These are phyloP conservation scores for Phytophthora sansomeana DNA, from an alignment of 352 stramenopile species.

Conservation along the genomic window DNA sequence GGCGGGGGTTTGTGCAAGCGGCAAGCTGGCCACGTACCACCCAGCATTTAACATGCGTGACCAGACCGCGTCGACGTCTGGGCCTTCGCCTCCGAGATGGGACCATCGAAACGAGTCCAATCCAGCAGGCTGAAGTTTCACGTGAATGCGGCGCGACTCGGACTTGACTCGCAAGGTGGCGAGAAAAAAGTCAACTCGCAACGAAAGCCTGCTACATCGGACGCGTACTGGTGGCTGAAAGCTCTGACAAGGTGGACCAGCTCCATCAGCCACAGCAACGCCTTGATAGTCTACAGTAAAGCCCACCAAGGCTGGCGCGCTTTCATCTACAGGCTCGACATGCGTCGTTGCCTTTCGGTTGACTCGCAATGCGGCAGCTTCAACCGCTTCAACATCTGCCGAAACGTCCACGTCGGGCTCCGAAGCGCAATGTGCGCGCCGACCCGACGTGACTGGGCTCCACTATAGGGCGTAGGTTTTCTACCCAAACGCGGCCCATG, in stretches of 20 bases:
- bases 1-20: neutral
- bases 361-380: neutral
- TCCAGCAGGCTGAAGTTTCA: neutral
- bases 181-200: neutral
- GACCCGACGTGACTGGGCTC: slow-evolving; percentile 24
- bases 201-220: neutral
- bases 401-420: slow-evolving; percentile 36
- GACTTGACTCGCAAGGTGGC: neutral
- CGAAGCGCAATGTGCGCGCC: slow-evolving; percentile 31
- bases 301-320: too few species aligned
- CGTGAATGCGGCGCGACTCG: neutral
- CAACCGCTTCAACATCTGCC: slow-evolving; percentile 33
- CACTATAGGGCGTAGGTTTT: slow-evolving; percentile 29
- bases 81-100: neutral
- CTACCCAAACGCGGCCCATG: slow-evolving; percentile 49
- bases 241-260: too few species aligned
- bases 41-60: neutral
- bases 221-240: too few species aligned
- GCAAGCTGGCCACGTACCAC: neutral
- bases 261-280: too few species aligned
- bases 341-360: too few species aligned
- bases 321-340: too few species aligned
- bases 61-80: neutral
- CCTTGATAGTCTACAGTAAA: too few species aligned
- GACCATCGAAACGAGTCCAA: neutral